Percentiles rank a stretch among this genome's conserved stretches.
These are phyloP conservation scores for Parietichytrium sp. DNA, from an alignment of 108 stramenopile genomes.

Conservation along the genomic window DNA sequence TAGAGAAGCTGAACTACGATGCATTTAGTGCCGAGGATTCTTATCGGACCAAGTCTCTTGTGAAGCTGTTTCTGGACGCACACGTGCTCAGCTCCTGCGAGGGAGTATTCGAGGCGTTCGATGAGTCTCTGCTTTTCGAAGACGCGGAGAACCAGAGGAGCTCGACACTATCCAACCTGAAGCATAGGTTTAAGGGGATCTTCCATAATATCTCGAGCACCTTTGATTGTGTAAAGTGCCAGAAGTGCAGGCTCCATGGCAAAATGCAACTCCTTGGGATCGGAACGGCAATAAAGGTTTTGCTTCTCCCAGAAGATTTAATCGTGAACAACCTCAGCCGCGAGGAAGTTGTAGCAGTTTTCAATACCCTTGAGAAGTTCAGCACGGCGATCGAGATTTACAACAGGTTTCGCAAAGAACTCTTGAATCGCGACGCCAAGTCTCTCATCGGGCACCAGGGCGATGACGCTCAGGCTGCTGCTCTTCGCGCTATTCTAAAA, in stretches of 20 bases:
- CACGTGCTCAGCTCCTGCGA: constrained; percentile 72
- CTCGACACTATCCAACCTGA: constrained; percentile 49
- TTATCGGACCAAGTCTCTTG: constrained; percentile 64
- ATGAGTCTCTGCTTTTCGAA: constrained; percentile 85
- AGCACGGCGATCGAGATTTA: constrained; percentile 63
- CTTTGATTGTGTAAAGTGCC: constrained; percentile 90
- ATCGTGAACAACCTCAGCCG: constrained; percentile 60
- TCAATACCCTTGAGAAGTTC: constrained; percentile 78
- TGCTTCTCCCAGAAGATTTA: constrained; percentile 63
- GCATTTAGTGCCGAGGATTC: constrained; percentile 80
- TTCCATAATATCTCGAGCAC: constrained; percentile 86
- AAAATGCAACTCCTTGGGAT: constrained; percentile 89
- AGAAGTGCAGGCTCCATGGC: constrained; percentile 88
- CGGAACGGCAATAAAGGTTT: constrained; percentile 84
- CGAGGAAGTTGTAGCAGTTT: constrained; percentile 84
- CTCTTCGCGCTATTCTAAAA: background rate
- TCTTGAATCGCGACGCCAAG: too few relatives aligned
- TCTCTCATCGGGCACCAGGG: too few relatives aligned
- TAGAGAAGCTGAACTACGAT: constrained; percentile 72
- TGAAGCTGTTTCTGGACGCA: constrained; percentile 72
- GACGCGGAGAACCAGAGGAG: constrained; percentile 50
- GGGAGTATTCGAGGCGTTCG: constrained; percentile 82
- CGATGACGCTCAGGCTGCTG: background rate
- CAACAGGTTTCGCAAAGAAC: background rate
- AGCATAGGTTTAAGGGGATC: constrained; percentile 81